Percentiles rank a stretch among this genome's conserved stretches.
These are phyloP conservation scores for Thraustochytrium sp. DNA, from an alignment of 352 stramenopile species.

Conservation along the genomic window DNA sequence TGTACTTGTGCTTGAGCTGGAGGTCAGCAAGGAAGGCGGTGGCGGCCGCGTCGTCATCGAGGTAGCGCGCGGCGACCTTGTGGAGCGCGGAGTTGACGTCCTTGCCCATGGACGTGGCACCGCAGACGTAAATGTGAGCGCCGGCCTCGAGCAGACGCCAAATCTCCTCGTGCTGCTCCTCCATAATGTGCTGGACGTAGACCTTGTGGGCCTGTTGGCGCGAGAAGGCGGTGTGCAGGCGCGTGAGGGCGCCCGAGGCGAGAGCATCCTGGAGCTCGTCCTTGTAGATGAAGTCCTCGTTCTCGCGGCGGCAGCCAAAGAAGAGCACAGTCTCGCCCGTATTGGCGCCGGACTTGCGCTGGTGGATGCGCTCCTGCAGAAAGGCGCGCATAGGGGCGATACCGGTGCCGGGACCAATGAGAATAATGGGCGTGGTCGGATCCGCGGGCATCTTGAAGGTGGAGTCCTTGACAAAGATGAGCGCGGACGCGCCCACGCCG, in stretches of 20 bases:
- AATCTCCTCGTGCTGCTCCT: conserved; percentile 57
- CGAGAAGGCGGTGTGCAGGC: conserved; percentile 89
- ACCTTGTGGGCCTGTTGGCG: conserved; percentile 86
- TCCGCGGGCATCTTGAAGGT: conserved; percentile 86
- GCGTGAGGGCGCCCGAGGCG: conserved; percentile 70
- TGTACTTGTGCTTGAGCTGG: conserved; percentile 75
- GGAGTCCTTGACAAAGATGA: conserved; percentile 85
- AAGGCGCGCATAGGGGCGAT: conserved; percentile 94
- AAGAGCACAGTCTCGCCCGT: conserved; percentile 84
- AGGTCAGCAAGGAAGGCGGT: conserved; percentile 77
- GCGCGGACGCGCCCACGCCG: conserved; percentile 53
- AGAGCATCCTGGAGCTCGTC: conserved; percentile 81
- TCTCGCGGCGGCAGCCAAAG: conserved; percentile 73
- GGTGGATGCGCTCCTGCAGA: conserved; percentile 82
- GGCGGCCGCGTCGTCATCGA: conserved; percentile 57
- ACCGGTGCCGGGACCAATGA: conserved; percentile 91
- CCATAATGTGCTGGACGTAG: conserved; percentile 92
- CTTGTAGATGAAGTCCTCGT: conserved; percentile 81
- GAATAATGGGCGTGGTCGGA: conserved; percentile 77
- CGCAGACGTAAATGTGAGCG: conserved; percentile 94
- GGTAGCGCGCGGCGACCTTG: conserved; percentile 67
- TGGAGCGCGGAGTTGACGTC: conserved; percentile 87
- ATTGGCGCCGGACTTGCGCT: conserved; percentile 57
- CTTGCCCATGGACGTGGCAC: conserved; percentile 90
- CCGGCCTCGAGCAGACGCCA: conserved; percentile 62